Evolutionary conservation across 2,329 filamentous ascomycete species (phyloP), one percentile per base, ranked within the genome.

Genomic region (Rhynchosporium secalis): DNA sequence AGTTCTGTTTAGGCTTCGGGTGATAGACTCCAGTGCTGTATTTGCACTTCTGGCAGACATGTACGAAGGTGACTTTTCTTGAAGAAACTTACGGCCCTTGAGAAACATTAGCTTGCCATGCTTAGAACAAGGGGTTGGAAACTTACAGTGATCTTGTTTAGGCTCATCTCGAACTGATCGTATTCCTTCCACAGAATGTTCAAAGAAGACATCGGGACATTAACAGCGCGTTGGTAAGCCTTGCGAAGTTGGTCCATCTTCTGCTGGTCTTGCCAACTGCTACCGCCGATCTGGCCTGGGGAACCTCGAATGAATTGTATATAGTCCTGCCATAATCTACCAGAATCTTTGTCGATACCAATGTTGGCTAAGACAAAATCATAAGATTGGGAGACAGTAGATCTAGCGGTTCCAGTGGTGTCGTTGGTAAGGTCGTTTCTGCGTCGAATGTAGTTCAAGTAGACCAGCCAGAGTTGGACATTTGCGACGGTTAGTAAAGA

Each of bases 161-260:
- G 77, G 5, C 88, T 86, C 85, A 95, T 92, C 77, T 99, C 95
- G 72, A 99, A 99, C 69, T 91, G 88, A 74, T 98, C 93, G 73
- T 99, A 99, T 72, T 99, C 94, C 75, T 96, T 96, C 96, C 95
- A 99, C 13, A 99, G 79, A 58, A 83, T 84, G 72, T 94, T 91
- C 55, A 96, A 86, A 38, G 89, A 89, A 60, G 88, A 86, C 66
- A 92, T 96, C 4, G 96, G 96, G 45, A 97, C 86, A 68, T 86
- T 88, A 62, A 97, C 91, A 13, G 94, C 94, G 58, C 89, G 89
- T 71, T 97, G 93, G 74, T 97, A 99, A 0, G 91, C 90, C 74
- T 96, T 96, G 63, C 95, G 88, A 57, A 99, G 78, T 69, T 90
- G 82, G 71, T 99, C 95, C 89, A 96, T 96, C 81, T 99, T 99